Evolutionary conservation across 352 stramenopile species (phyloP).

Genomic region (Phytophthora sp.): DNA sequence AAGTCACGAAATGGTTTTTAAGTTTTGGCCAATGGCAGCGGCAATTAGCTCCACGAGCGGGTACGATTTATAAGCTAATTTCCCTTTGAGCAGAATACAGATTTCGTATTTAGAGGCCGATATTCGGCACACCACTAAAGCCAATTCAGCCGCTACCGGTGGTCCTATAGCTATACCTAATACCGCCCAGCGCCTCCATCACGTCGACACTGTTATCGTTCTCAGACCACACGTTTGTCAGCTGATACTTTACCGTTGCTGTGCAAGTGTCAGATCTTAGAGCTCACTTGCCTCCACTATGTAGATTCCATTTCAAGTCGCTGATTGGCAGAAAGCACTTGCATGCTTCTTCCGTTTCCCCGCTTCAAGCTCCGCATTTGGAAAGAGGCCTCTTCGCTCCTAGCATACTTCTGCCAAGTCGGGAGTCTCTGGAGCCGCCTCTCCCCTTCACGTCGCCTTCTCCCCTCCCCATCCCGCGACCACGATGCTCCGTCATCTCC

Average conservation of each 20-base stretch:
- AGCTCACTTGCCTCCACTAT: not conserved
- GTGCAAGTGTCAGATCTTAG: conserved; percentile 3
- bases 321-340: conserved; percentile 24
- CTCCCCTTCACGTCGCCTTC: not conserved
- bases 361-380: conserved; percentile 29
- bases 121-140: too few relatives aligned
- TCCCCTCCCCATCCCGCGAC: not conserved
- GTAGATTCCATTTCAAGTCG: not conserved
- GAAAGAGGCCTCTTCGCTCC: conserved; percentile 22
- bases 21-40: not conserved
- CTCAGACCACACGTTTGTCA: not conserved
- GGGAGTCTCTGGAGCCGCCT: not conserved
- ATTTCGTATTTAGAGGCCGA: too few relatives aligned
- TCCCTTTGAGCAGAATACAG: too few relatives aligned
- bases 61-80: too few relatives aligned
- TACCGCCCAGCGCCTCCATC: too few relatives aligned
- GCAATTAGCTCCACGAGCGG: too few relatives aligned
- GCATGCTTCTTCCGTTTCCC: conserved; percentile 29
- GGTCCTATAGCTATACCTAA: too few relatives aligned
- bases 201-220: not conserved
- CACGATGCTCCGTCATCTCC: conserved; percentile 37
- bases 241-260: conserved; percentile 3
- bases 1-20: not conserved
- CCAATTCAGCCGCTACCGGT: too few relatives aligned
- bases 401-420: not conserved